phyloP scores from a whole-genome alignment of 441 rosid species.

The Eutrema salsugineum region DNA sequence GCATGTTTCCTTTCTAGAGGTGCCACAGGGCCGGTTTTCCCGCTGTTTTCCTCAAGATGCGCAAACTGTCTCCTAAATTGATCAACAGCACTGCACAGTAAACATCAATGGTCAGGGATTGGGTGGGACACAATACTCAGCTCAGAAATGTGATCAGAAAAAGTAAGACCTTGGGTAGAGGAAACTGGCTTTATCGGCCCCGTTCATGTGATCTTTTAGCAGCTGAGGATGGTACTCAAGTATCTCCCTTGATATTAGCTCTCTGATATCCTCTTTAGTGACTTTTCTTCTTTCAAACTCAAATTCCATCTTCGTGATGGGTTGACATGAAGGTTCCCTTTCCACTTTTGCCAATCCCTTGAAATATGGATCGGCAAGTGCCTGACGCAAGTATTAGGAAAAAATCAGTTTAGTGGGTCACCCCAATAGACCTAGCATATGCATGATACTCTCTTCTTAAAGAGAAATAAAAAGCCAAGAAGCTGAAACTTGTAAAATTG shows the following conservation, averaged over 20 bases:
- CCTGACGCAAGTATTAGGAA: conserved; percentile 39
- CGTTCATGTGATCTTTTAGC: conserved; percentile 76
- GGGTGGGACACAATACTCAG: background rate
- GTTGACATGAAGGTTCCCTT: conserved; percentile 92
- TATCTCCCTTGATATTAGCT: conserved; percentile 83
- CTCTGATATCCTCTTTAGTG: conserved; percentile 87
- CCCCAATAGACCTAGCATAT: background rate
- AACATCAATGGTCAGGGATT: conserved; percentile 20
- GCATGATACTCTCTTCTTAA: background rate
- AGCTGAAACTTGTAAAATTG: background rate
- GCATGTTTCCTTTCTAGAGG: conserved; percentile 84
- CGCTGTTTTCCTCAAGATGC: conserved; percentile 78
- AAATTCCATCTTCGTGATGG: conserved; percentile 90
- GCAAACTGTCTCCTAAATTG: conserved; percentile 92
- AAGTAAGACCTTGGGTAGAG: conserved; percentile 74
- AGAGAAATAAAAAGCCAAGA: background rate
- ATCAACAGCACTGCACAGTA: conserved; percentile 69
- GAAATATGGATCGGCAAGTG: conserved; percentile 89
- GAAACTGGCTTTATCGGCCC: conserved; percentile 83
- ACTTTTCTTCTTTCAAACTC: conserved; percentile 95
- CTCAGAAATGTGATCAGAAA: conserved; percentile 1
- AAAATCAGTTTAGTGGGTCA: background rate
- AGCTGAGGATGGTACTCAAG: conserved; percentile 95
- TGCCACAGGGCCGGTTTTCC: conserved; percentile 61
- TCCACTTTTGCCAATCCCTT: conserved; percentile 83